Evolutionary conservation across 305 asterid species (phyloP), one percentile per base, ranked within the genome.

Genomic region (Solanum aculeatissimum): DNA sequence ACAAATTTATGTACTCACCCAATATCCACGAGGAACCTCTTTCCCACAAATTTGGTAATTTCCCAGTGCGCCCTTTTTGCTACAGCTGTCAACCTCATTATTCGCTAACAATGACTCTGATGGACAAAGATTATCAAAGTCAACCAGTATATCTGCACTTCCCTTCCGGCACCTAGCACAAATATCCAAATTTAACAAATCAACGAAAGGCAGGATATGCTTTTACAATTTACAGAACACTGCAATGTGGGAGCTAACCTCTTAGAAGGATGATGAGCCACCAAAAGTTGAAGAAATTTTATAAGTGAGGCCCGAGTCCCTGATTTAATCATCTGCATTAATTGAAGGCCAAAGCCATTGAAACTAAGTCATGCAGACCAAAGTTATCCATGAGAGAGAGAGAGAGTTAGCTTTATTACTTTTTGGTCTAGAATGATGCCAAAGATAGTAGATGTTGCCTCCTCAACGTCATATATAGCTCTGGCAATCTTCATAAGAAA

Each of bases 211-310:
- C 13, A 51, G n/a, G 29, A 78, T 78, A 78, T 78, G 49, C 63
- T 29, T 78, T 53, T 53, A 53, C 65, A 29, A 53, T 11, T 53
- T 65, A 53, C 12, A 51, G 40, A 29, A 35, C 65, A 40, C 55
- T 42, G 75, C 25, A 81, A 78, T 58, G 69, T 21, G n/a, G 51
- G 51, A 80, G 84, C 85, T 77, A 88, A 91, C 98, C 97, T 90
- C 90, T 92, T 91, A 70, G 98, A 94, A 35, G 98, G 98, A 89
- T 95, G 98, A 92, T 95, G 98, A 80, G 92, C 92, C 88, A 91
- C 97, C 90, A 94, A 87, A 90, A 95, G 95, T 85, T 95, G 98
- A 84, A 95, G 89, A 89, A 95, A 94, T 83, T 88, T 91, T 66
- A 91, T 84, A 69, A 95, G 90, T 10, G 95, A 86, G 57, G 92